Evolutionary conservation across 768 basidiomycete genomes (phyloP).

Genomic region (Astraeus odoratus): DNA sequence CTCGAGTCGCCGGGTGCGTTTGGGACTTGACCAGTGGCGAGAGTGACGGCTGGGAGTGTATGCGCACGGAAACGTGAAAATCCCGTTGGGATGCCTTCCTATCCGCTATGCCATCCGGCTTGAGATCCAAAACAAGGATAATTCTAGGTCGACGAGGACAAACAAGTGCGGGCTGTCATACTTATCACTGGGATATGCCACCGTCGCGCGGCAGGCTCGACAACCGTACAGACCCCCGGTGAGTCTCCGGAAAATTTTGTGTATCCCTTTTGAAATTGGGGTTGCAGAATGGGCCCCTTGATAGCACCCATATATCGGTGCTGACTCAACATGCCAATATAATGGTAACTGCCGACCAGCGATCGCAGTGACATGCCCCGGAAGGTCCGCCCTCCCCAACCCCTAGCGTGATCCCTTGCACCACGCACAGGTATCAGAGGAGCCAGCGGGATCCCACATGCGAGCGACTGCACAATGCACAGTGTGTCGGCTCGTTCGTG

Average conservation of each 20-base stretch:
- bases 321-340: conserved; percentile 6
- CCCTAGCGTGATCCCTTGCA: no score
- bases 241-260: conserved; percentile 8
- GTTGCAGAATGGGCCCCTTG: conserved; percentile 2
- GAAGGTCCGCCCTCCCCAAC: no score
- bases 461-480: neutral
- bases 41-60: conserved; percentile 10
- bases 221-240: conserved; percentile 13
- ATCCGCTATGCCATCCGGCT: conserved; percentile 24
- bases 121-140: conserved; percentile 14
- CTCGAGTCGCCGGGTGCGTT: conserved; percentile 7
- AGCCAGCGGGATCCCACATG: no score
- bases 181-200: conserved; percentile 4
- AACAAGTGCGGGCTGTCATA: conserved; percentile 12
- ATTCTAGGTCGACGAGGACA: conserved; percentile 16
- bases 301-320: conserved; percentile 3
- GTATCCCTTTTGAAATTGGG: conserved; percentile 17
- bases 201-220: conserved; percentile 21
- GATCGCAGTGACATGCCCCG: neutral
- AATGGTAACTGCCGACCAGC: neutral
- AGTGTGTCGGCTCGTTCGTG: no score
- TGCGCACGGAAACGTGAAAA: conserved; percentile 24
- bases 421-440: no score
- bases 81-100: conserved; percentile 18
- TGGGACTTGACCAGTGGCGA: conserved; percentile 4